Evolutionary conservation across 768 basidiomycete species (phyloP).

Genomic region (Serpula lacrymans): DNA sequence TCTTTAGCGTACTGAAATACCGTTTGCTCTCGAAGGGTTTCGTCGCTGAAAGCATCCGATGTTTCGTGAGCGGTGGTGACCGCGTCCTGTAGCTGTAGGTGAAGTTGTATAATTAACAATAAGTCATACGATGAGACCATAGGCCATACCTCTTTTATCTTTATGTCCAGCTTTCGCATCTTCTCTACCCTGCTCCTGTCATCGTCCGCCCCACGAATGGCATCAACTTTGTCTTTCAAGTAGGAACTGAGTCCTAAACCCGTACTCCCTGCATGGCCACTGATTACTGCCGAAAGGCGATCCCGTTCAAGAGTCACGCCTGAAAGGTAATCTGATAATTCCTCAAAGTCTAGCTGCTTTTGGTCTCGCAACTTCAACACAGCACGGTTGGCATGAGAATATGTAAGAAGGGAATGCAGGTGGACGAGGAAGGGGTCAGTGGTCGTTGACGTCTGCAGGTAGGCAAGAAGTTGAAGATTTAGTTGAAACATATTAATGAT

Average conservation of each 20-base stretch:
- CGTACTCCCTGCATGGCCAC: conserved; percentile 81
- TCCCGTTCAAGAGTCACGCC: conserved; percentile 94
- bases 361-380: conserved; percentile 95
- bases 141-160: conserved; percentile 86
- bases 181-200: conserved; percentile 90
- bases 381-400: conserved; percentile 89
- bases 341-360: conserved; percentile 98
- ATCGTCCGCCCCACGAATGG: conserved; percentile 88
- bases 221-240: conserved; percentile 88
- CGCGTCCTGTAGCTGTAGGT: conserved; percentile 84
- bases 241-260: conserved; percentile 87
- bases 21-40: conserved; percentile 87
- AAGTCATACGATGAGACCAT: conserved; percentile 1
- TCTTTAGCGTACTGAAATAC: conserved; percentile 90
- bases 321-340: conserved; percentile 90
- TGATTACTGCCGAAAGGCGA: conserved; percentile 83
- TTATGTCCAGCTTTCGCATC: conserved; percentile 87
- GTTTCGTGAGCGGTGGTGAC: conserved; percentile 95
- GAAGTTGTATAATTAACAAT: conserved; percentile 2
- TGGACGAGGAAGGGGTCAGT: conserved; percentile 90
- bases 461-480: conserved; percentile 5
- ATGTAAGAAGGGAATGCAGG: conserved; percentile 88
- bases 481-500: background rate
- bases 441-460: conserved; percentile 82
- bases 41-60: conserved; percentile 93